Percentiles rank a stretch among this genome's conserved stretches.
These are phyloP conservation scores for Phytophthora chlamydospora DNA, from an alignment of 352 stramenopile species.

Conservation along the genomic window DNA sequence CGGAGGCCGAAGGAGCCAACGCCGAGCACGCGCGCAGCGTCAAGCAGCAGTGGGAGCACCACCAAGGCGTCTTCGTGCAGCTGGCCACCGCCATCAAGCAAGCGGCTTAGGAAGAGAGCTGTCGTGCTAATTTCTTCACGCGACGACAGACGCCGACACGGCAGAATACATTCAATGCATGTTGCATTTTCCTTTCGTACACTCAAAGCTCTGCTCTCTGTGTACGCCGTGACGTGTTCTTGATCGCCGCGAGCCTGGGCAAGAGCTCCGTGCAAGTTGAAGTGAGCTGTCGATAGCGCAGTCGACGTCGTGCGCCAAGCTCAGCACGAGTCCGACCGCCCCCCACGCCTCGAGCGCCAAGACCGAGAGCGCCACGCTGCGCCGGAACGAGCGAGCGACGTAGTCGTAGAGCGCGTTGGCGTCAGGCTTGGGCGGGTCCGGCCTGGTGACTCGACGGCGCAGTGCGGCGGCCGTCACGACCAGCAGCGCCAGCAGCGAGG, in stretches of 20 bases:
- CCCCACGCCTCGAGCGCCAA: constrained; percentile 17
- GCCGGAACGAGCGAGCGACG: constrained; percentile 10
- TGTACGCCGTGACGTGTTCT: neutral
- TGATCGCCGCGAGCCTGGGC: neutral
- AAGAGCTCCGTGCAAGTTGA: too few species aligned
- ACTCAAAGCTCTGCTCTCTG: constrained; percentile 1
- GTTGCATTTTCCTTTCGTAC: constrained; percentile 29
- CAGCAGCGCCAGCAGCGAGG: constrained; percentile 23
- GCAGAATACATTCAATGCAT: constrained; percentile 25
- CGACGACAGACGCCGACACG: constrained; percentile 13
- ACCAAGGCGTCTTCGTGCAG: constrained; percentile 74
- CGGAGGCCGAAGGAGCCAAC: constrained; percentile 28
- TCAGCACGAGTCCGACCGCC: constrained; percentile 21
- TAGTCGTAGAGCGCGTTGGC: constrained; percentile 17
- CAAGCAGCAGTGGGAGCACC: constrained; percentile 66
- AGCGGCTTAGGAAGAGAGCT: constrained; percentile 32
- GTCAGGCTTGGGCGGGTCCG: constrained; percentile 4
- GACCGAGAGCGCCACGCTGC: constrained; percentile 1
- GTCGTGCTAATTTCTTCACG: constrained; percentile 20
- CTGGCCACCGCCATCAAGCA: constrained; percentile 85
- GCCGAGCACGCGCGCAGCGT: constrained; percentile 38
- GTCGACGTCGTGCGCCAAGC: neutral
- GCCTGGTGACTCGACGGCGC: constrained; percentile 4
- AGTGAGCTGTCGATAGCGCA: too few species aligned
- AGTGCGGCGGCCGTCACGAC: constrained; percentile 16